Base-by-base conservation (phyloP, 768 basidiomycete species). In the Cantharellus anzutake region DNA sequence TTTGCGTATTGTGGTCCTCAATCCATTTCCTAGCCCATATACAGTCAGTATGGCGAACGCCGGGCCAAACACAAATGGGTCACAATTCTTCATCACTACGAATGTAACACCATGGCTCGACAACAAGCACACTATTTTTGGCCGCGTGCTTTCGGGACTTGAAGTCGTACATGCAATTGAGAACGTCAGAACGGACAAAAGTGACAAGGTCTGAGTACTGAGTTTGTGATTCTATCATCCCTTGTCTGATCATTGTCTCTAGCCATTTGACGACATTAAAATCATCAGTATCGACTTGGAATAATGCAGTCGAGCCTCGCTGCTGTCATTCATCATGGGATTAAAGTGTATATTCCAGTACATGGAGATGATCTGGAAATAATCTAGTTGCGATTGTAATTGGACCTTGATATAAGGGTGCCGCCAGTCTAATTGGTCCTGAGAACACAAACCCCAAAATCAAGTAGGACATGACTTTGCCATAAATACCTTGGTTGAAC, bases 61-160 rank as follows among this genome's bases (percentile, higher is more conserved):
- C 3, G 93, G 92, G 3, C 82, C 88, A 4, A 73, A 72, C 51
- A 96, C 93, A 41, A 97, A 97, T 68, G 94, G 92, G 0, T 92
- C 88, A 2, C 94, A 99, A 68, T 99, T 97, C 75, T 99, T 97
- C 74, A 90, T 98, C 68, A 97, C 93, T 4, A 96, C 92, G 3
- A 92, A 83, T 2, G 84, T 92, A 4, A 89, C 87, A 4, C 88
- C 91, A 4, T 94, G 90, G 90, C 73, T 94, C 63, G 90, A 96
- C 71, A 84, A 80, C 70, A 90, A 88, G 65, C 84, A 87, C 68
- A 94, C 89, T 0, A 86, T 97, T 64, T 98, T 98, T 65, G 94
- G 93, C 1, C 80, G 91, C 34, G 88, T 88, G 7, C 73, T 84
- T 41, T 81, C 82, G 3, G 93, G 94, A 3, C 73, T 94, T 57